Percentiles rank a stretch among this genome's conserved stretches.
These are phyloP conservation scores for Sordariomycetes sp. DNA, from an alignment of 2,329 filamentous ascomycete genomes.

Conservation along the genomic window DNA sequence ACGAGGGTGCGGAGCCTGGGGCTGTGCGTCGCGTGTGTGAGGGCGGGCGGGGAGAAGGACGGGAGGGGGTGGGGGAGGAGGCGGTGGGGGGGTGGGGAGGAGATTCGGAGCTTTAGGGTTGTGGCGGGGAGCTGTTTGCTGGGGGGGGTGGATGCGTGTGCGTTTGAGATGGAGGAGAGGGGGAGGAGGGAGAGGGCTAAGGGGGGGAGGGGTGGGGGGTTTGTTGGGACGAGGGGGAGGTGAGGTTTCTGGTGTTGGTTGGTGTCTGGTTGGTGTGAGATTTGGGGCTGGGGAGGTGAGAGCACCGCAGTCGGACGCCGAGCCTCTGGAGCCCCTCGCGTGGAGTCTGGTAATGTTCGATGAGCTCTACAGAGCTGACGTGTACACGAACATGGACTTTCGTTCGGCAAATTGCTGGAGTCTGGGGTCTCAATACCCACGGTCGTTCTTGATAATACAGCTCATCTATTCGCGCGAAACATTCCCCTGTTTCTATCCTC, in stretches of 20 bases:
- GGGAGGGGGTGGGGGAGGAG: background rate
- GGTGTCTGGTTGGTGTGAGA: background rate
- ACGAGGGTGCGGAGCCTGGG: background rate
- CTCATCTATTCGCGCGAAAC: too few relatives aligned
- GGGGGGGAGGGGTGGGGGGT: background rate
- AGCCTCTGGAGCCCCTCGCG: too few relatives aligned
- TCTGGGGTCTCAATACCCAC: too few relatives aligned
- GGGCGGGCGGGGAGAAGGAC: background rate
- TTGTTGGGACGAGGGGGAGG: background rate
- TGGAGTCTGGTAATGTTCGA: too few relatives aligned
- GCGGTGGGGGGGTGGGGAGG: background rate
- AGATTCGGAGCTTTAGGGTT: background rate
- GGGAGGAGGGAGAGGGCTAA: background rate
- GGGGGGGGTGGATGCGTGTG: background rate
- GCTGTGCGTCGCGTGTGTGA: slow-evolving; percentile 3
- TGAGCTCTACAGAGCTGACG: too few relatives aligned
- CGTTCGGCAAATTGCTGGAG: too few relatives aligned
- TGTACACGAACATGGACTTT: too few relatives aligned
- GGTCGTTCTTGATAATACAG: too few relatives aligned
- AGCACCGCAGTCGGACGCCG: too few relatives aligned
- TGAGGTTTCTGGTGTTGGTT: background rate
- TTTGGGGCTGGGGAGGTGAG: too few relatives aligned
- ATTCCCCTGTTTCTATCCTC: too few relatives aligned
- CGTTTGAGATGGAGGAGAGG: background rate
- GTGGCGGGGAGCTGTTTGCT: background rate